Conservation (phyloP, 331 rosid species). For the Ulmus americana region DNA sequence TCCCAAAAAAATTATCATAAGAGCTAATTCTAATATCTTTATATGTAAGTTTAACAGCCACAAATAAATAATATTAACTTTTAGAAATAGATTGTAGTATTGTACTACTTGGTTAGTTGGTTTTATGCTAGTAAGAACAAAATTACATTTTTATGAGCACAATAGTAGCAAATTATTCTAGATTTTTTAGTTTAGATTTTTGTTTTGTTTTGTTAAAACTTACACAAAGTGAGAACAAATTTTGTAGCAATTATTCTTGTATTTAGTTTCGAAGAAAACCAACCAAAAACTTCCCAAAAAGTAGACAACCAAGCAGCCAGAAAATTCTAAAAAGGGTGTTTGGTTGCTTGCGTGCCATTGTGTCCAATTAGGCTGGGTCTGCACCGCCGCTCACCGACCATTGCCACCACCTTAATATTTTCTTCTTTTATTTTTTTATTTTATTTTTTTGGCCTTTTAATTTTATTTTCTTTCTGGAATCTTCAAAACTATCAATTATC, state of each 20-base stretch:
- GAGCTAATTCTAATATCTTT: too few species aligned
- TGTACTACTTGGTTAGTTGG: too few species aligned
- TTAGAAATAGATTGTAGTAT: too few species aligned
- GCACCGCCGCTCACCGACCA: constrained; percentile 47
- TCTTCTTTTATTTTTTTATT: neutral
- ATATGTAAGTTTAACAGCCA: too few species aligned
- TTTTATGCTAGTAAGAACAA: too few species aligned
- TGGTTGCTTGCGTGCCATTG: constrained; percentile 16
- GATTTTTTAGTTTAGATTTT: neutral
- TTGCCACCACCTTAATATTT: constrained; percentile 1
- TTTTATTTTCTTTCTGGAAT: constrained; percentile 14
- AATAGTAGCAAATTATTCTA: too few species aligned
- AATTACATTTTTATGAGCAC: too few species aligned
- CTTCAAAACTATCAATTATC: constrained; percentile 1
- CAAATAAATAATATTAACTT: too few species aligned
- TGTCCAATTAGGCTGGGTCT: constrained; percentile 22
- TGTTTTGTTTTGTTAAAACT: neutral
- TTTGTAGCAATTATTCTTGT: neutral
- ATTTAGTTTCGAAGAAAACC: neutral
- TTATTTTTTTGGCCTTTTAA: neutral
- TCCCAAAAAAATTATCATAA: too few species aligned
- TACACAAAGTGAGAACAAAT: too few species aligned
- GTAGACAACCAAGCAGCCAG: constrained; percentile 5
- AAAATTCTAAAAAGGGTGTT: constrained; percentile 3
- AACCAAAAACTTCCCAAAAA: constrained; percentile 1